Evolutionary conservation across 495 filamentous ascomycete species (phyloP).

Genomic region (Saxophila tyrrhenica): DNA sequence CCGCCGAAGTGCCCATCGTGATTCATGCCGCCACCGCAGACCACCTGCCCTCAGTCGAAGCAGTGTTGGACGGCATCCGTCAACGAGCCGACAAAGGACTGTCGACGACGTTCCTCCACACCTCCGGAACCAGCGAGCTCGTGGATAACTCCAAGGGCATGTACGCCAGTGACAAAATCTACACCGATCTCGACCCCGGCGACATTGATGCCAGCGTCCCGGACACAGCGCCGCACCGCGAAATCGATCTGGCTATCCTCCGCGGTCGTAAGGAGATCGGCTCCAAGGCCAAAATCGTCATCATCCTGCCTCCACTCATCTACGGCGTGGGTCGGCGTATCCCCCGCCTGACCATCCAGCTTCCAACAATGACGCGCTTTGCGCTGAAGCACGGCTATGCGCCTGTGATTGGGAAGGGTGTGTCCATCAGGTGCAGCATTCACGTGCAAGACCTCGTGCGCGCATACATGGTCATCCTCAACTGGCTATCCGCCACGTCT

Average conservation of each 20-base stretch:
- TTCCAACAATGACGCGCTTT: constrained; percentile 27
- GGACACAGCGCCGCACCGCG: constrained; percentile 31
- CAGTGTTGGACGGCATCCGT: constrained; percentile 6
- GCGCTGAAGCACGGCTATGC: constrained; percentile 32
- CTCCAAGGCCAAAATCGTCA: constrained; percentile 30
- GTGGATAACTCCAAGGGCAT: constrained; percentile 5
- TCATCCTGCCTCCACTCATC: constrained; percentile 30
- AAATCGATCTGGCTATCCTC: constrained; percentile 33
- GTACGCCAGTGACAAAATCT: constrained; percentile 7
- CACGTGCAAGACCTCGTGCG: constrained; percentile 16
- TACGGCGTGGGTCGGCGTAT: constrained; percentile 19
- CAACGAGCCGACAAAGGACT: constrained; percentile 4
- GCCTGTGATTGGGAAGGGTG: constrained; percentile 25
- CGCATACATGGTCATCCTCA: constrained; percentile 24
- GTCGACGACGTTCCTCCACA: constrained; percentile 11
- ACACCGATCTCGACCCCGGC: constrained; percentile 22
- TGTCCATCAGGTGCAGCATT: constrained; percentile 20
- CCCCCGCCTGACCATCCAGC: constrained; percentile 21
- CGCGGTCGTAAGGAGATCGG: constrained; percentile 24
- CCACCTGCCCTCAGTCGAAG: constrained; percentile 5
- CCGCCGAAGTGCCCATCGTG: constrained; percentile 25
- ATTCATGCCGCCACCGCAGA: constrained; percentile 30
- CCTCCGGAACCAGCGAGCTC: constrained; percentile 8
- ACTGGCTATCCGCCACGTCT: constrained; percentile 25
- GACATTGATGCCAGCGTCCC: constrained; percentile 29